Percentiles rank a stretch among this genome's conserved stretches.
These are phyloP conservation scores for Cladosporium sp. DNA, from an alignment of 2,329 filamentous ascomycete genomes.

Conservation along the genomic window DNA sequence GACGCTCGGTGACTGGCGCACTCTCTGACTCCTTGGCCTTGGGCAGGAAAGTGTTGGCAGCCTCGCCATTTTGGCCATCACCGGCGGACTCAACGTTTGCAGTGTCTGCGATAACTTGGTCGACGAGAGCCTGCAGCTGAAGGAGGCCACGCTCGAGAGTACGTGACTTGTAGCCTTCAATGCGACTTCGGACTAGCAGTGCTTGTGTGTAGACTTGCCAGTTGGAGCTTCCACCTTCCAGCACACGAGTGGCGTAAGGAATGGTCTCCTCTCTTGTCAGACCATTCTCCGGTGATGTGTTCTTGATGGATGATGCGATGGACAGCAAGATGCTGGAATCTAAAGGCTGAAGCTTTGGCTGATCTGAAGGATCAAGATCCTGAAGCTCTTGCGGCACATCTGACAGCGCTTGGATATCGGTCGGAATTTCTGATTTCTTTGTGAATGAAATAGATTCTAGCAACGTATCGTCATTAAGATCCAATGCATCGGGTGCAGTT, in stretches of 20 bases:
- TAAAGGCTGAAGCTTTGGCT: conserved; percentile 75
- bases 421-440: conserved; percentile 30
- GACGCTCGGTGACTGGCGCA: conserved; percentile 68
- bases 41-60: conserved; percentile 74
- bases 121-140: conserved; percentile 90
- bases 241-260: conserved; percentile 82
- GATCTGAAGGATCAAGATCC: conserved; percentile 68
- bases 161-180: conserved; percentile 80
- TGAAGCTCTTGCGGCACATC: conserved; percentile 59
- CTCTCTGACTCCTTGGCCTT: conserved; percentile 70
- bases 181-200: conserved; percentile 79
- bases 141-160: conserved; percentile 86
- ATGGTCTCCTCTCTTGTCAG: conserved; percentile 90
- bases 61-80: conserved; percentile 21
- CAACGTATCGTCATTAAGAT: conserved; percentile 88
- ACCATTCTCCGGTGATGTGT: conserved; percentile 77
- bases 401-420: conserved; percentile 41
- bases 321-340: conserved; percentile 85
- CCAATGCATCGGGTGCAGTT: conserved; percentile 52
- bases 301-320: conserved; percentile 80
- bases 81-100: conserved; percentile 31
- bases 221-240: conserved; percentile 85
- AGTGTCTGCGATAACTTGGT: conserved; percentile 90
- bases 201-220: conserved; percentile 98
- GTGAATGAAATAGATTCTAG: conserved; percentile 82